Base-by-base conservation (phyloP, 306 rosid genomes). In the Cucurbita argyrosperma region DNA sequence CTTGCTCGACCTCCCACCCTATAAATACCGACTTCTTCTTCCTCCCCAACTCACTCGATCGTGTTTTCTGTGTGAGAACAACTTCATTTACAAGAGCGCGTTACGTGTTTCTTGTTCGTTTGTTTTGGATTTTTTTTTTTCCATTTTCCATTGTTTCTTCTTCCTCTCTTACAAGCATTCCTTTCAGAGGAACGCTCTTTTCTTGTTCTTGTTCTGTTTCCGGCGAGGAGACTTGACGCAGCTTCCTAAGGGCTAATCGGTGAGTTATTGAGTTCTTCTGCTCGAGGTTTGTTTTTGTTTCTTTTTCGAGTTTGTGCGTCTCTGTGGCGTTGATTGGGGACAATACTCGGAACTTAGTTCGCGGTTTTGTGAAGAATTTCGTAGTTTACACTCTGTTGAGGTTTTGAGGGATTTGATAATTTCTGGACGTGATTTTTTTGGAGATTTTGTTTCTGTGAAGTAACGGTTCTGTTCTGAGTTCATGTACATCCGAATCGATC, bases 191-290 rank as follows among this genome's bases (percentile, higher is more conserved):
- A 59, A 59, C 40, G 65, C 40, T 59, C 42, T 30, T 4, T 54
- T 54, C 30, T 54, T 52, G 3, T 43, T 43, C 74, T 71, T 51
- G 4, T 10, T 38, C 76, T 2, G 39, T 9, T 66, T 43, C 72
- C 38, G 38, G 72, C 10, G 18, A 42, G 18, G 38, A 6, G 7
- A 16, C 51, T 30, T 26, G 42, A 56, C 4, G 6, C n/a, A 10
- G 8, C 43, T 26, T 18, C 15, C 55, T 51, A 12, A 21, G 3
- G 26, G 4, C 19, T 69, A 69, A 69, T 14, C 23, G 56, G 74
- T 69, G 74, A 69, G 74, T 45, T 65, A 18, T 21, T 69, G 74
- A 69, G 74, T 45, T 65, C 18, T 21, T 45, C 72, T 21, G 40
- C 8, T 64, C 4, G 50, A 64, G 51, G 14, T 46, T 14, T 30